Evolutionary conservation across 2,329 filamentous ascomycete genomes (phyloP), one percentile per base, ranked within the genome.

Genomic region (Hawksworthiomyces lignivorus): DNA sequence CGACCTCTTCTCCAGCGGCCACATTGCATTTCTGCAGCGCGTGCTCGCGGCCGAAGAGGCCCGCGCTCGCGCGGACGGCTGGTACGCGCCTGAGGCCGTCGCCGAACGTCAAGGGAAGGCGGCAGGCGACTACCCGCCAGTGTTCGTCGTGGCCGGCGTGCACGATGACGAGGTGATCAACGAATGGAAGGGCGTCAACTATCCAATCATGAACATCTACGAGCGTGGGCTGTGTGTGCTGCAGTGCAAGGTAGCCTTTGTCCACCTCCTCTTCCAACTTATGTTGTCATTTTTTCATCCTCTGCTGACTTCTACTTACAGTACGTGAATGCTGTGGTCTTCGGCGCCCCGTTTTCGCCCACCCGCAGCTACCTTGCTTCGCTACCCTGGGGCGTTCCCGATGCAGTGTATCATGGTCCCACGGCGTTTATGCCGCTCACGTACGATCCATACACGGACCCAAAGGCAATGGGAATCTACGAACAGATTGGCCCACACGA

Each of bases 201-300:
- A 96, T 59, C 92, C 92, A 20, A 97, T 98, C 66, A 98, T 98
- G 92, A 98, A 97, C 68, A 89, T 95, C 44, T 95, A 90, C 56
- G 92, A 98, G 69, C 83, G 92, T 31, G 89, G 89, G 2, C 78
- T 98, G 18, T 98, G 92, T 60, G 90, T 97, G 22, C 69, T 97
- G 48, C 92, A 98, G 58, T 98, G 92, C 70, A 84, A 84, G 62
- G 87, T 90, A 70, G 55, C 76, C 61, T 18, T 24, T 12, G n/a
- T n/a, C n/a, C n/a, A n/a, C n/a, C n/a, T n/a, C n/a, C n/a, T n/a
- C n/a, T n/a, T n/a, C n/a, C n/a, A n/a, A n/a, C n/a, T n/a, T n/a
- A n/a, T n/a, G 30, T 17, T 24, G 5, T 29, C 7, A 4, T n/a
- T 27, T 9, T 27, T 8, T 5, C 27, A n/a, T n/a, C 35, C 19